Conservation (phyloP, 2,329 filamentous ascomycete genomes). For the Xylariaceae sp. region DNA sequence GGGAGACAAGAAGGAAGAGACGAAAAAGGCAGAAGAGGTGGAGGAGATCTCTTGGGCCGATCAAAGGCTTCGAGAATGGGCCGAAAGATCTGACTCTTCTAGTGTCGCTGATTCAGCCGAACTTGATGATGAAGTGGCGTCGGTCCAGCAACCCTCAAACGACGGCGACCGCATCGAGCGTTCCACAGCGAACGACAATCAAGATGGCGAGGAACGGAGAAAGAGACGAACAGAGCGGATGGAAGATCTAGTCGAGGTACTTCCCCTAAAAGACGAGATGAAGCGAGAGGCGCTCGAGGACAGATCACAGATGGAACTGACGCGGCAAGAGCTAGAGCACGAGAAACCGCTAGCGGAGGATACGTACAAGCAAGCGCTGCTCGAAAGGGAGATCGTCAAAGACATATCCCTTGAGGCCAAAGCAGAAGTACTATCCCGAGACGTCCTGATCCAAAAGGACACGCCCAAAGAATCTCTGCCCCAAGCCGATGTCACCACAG, state of each 20-base stretch:
- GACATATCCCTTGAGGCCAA: background rate
- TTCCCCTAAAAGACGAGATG: constrained; percentile 26
- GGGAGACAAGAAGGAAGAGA: constrained; percentile 19
- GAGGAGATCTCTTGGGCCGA: constrained; percentile 9
- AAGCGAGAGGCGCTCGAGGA: constrained; percentile 17
- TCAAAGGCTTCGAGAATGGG: background rate
- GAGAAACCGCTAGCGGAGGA: constrained; percentile 2
- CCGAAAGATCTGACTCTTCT: background rate
- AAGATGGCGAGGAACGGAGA: constrained; percentile 29
- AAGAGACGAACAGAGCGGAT: constrained; percentile 21
- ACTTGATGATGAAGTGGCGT: background rate
- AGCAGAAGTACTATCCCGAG: background rate
- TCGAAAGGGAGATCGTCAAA: background rate
- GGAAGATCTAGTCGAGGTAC: constrained; percentile 1
- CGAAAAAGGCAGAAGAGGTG: constrained; percentile 2
- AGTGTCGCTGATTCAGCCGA: background rate
- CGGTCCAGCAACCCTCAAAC: constrained; percentile 13
- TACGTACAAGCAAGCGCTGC: background rate
- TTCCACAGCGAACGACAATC: constrained; percentile 7
- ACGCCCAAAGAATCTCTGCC: background rate
- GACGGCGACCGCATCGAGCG: background rate
- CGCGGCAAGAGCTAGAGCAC: background rate
- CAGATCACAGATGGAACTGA: constrained; percentile 4
- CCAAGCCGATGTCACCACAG: background rate
- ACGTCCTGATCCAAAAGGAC: background rate